Evolutionary conservation across 768 basidiomycete species (phyloP).

Genomic region (Tylopilus plumbeoviolaceoides): DNA sequence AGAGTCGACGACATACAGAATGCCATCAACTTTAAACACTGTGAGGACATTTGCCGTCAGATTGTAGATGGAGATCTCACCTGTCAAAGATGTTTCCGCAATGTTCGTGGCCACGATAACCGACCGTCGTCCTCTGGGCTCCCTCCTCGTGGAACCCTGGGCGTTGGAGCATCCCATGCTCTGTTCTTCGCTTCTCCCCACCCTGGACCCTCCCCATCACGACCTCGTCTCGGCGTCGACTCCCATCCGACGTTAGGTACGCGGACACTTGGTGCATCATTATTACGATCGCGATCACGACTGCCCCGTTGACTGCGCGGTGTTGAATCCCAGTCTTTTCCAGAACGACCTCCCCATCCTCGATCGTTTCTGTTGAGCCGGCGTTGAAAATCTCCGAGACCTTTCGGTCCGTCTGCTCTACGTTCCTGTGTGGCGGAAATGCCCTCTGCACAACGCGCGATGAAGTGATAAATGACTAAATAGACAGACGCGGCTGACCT

Average conservation of each 20-base stretch:
- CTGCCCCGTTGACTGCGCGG: constrained; percentile 54
- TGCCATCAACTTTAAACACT: constrained; percentile 76
- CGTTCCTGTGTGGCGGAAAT: constrained; percentile 56
- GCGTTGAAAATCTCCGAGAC: constrained; percentile 91
- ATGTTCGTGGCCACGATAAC: constrained; percentile 99
- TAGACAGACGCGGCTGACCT: constrained; percentile 36
- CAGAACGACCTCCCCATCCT: constrained; percentile 39
- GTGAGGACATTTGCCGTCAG: background rate
- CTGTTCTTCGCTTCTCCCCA: constrained; percentile 56
- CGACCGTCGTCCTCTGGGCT: constrained; percentile 69
- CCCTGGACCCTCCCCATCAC: constrained; percentile 51
- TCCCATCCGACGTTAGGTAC: constrained; percentile 95
- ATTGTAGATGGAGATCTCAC: constrained; percentile 33
- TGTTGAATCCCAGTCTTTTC: constrained; percentile 53
- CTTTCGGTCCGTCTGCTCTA: constrained; percentile 57
- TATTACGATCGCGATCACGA: constrained; percentile 29
- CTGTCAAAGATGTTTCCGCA: constrained; percentile 95
- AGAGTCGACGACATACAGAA: constrained; percentile 93
- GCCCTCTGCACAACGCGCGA: constrained; percentile 49
- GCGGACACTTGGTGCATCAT: constrained; percentile 77
- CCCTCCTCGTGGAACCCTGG: constrained; percentile 58
- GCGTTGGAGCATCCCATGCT: constrained; percentile 85
- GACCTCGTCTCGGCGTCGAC: constrained; percentile 69
- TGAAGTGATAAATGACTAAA: background rate
- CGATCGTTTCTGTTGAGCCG: constrained; percentile 76